These are phyloP conservation scores for Leccinum pachyderme DNA, from an alignment of 1,284 basidiomycete genomes.

Conservation along the genomic window DNA sequence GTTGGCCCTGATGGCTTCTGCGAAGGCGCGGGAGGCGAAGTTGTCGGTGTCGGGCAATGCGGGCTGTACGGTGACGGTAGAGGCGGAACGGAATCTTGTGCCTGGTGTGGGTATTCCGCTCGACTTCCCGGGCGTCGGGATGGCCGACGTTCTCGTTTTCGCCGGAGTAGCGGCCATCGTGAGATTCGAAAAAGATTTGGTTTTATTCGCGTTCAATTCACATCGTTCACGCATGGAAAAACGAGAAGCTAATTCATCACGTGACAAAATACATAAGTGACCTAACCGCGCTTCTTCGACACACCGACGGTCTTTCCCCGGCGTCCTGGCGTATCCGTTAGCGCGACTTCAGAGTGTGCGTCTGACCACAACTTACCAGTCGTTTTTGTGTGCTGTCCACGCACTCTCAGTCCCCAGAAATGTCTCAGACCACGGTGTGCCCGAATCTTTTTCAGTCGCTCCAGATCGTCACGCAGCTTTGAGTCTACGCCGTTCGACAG, in stretches of 20 bases:
- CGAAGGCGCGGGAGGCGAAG: conserved; percentile 63
- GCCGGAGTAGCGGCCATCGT: conserved; percentile 48
- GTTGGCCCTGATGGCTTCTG: conserved; percentile 74
- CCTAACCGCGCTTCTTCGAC: conserved; percentile 86
- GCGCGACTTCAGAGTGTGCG: neutral
- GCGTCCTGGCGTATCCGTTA: conserved; percentile 53
- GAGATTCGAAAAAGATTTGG: neutral
- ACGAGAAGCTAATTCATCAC: conserved; percentile 12
- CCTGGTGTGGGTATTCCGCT: conserved; percentile 69
- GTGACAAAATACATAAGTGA: conserved; percentile 18
- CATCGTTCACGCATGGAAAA: neutral
- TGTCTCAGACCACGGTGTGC: conserved; percentile 98
- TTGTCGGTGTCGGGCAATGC: conserved; percentile 41
- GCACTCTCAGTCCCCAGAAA: conserved; percentile 93
- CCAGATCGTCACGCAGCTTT: conserved; percentile 97
- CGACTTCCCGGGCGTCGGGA: conserved; percentile 57
- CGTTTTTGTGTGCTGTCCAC: conserved; percentile 99
- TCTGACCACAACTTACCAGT: conserved; percentile 62
- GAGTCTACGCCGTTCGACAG: conserved; percentile 98
- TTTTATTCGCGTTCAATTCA: neutral
- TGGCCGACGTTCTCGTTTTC: conserved; percentile 53
- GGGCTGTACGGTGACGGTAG: conserved; percentile 42
- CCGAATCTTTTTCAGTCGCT: conserved; percentile 99
- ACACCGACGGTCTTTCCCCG: conserved; percentile 92
- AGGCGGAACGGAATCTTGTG: conserved; percentile 59